A percentile compares a stretch with the other conserved stretches of the same genome.
Conservation (phyloP, 805 yeast genomes). For the Metschnikowia proteae region DNA sequence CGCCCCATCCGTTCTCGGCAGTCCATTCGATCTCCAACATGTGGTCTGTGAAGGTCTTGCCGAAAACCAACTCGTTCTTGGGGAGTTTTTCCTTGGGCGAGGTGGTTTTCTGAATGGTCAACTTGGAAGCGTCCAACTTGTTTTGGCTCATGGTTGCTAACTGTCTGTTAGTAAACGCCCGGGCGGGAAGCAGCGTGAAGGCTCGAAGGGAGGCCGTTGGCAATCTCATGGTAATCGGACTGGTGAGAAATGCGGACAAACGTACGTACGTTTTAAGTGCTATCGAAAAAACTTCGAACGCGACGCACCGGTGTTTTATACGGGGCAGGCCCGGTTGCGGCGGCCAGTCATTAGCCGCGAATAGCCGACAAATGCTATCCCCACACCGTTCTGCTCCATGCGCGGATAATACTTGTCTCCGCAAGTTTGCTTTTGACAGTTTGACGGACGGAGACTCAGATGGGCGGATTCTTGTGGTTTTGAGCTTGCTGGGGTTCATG, state of each 20-base stretch:
- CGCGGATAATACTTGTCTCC: conserved; percentile 1
- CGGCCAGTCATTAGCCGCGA: conserved; percentile 14
- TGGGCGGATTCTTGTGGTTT: too few species aligned
- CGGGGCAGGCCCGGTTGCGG: conserved; percentile 4
- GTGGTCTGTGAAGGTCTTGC: conserved; percentile 72
- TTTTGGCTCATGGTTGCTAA: conserved; percentile 22
- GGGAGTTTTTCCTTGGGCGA: conserved; percentile 35
- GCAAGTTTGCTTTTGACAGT: too few species aligned
- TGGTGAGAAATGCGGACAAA: not conserved
- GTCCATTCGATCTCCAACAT: conserved; percentile 88
- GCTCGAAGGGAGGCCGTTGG: not conserved
- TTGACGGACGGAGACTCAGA: too few species aligned
- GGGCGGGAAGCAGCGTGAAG: not conserved
- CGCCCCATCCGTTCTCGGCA: conserved; percentile 72
- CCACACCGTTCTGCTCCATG: not conserved
- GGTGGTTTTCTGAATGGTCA: conserved; percentile 34
- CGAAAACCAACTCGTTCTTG: conserved; percentile 40
- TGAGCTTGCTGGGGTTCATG: too few species aligned
- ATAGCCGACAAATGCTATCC: conserved; percentile 7
- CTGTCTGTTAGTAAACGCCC: conserved; percentile 9
- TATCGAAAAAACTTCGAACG: conserved; percentile 2
- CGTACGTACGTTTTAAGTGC: conserved; percentile 2
- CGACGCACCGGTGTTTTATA: conserved; percentile 1
- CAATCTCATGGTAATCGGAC: not conserved
- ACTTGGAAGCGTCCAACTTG: conserved; percentile 37